Evolutionary conservation across 306 rosid species (phyloP).

Genomic region (Parietaria judaica): DNA sequence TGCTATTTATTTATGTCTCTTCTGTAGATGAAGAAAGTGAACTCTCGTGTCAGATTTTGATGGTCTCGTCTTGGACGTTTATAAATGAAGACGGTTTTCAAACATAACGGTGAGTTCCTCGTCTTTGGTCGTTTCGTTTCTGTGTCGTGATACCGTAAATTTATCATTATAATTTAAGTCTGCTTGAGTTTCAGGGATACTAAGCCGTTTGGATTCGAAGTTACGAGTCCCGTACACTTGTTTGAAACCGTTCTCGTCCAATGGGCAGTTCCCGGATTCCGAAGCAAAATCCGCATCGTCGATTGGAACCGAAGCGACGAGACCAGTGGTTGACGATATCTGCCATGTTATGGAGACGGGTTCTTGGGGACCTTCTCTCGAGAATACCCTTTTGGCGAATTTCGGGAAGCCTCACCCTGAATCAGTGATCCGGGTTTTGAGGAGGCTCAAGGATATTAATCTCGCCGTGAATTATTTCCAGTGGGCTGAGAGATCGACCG

Average conservation of each 20-base stretch:
- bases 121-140: not conserved
- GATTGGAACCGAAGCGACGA: conserved; percentile 30
- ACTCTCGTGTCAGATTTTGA: not conserved
- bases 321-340: conserved; percentile 43
- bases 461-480: conserved; percentile 57
- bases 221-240: conserved; percentile 21
- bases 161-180: not conserved
- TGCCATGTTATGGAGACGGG: conserved; percentile 55
- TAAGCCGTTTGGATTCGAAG: conserved; percentile 27
- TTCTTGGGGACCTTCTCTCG: conserved; percentile 64
- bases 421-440: conserved; percentile 61
- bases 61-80: conserved; percentile 16
- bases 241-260: conserved; percentile 30
- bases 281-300: conserved; percentile 24
- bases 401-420: conserved; percentile 59
- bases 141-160: not conserved
- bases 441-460: conserved; percentile 61
- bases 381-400: conserved; percentile 41
- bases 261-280: conserved; percentile 39
- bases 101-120: conserved; percentile 32
- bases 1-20: not conserved
- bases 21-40: not conserved
- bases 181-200: conserved; percentile 35
- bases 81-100: conserved; percentile 44
- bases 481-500: conserved; percentile 71